Evolutionary conservation across 1,284 basidiomycete genomes (phyloP).

Genomic region (Fomitopsis palustris): DNA sequence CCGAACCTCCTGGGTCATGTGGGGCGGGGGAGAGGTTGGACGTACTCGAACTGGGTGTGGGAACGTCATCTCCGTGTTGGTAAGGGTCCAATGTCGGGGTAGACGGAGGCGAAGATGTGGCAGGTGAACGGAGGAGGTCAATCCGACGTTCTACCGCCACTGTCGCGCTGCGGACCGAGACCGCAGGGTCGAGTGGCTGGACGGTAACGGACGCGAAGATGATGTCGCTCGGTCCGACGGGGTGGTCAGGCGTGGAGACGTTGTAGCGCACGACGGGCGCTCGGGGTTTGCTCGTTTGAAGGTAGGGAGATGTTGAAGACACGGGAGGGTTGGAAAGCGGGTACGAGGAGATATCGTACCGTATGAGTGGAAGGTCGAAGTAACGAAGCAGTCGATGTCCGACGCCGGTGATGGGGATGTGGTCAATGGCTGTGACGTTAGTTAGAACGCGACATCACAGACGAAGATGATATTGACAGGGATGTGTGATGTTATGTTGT

Average conservation of each 20-base stretch:
- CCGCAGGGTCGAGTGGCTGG: constrained; percentile 30
- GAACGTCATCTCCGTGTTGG: constrained; percentile 5
- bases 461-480: constrained; percentile 4
- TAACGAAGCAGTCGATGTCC: constrained; percentile 65
- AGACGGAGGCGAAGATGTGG: constrained; percentile 8
- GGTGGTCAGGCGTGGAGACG: constrained; percentile 32
- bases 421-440: constrained; percentile 53
- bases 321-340: constrained; percentile 24
- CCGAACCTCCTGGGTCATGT: constrained; percentile 1
- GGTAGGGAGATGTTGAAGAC: constrained; percentile 11
- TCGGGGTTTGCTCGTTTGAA: constrained; percentile 27
- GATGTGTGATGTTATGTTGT: constrained; percentile 8
- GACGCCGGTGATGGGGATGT: constrained; percentile 58
- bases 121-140: constrained; percentile 27
- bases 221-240: constrained; percentile 38
- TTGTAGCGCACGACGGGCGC: constrained; percentile 34
- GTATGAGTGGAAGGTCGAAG: constrained; percentile 62
- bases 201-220: constrained; percentile 35
- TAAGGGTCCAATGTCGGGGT: constrained; percentile 3
- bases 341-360: constrained; percentile 46
- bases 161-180: constrained; percentile 32
- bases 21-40: constrained; percentile 1
- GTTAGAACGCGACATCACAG: constrained; percentile 1
- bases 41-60: constrained; percentile 9
- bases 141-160: constrained; percentile 38